These are phyloP conservation scores for Ophiorrhiza pumila DNA, from an alignment of 257 asterid species.

Conservation along the genomic window DNA sequence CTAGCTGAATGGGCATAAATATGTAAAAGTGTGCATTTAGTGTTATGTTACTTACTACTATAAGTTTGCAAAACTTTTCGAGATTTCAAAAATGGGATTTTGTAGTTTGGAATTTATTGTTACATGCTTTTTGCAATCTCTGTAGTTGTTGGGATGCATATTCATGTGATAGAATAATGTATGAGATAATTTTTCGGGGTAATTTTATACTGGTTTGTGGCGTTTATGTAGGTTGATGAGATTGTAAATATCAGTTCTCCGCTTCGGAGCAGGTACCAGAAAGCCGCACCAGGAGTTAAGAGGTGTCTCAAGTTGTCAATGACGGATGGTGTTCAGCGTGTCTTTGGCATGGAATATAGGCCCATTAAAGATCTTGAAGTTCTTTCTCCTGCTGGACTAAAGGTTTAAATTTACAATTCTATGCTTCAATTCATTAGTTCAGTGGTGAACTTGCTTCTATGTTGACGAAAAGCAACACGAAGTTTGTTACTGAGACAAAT, in stretches of 20 bases:
- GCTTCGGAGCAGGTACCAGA: conserved; percentile 77
- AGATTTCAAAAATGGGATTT: background rate
- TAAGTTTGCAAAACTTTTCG: background rate
- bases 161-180: background rate
- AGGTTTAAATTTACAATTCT: conserved; percentile 39
- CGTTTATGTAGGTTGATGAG: conserved; percentile 73
- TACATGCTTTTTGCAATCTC: background rate
- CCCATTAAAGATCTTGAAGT: conserved; percentile 74
- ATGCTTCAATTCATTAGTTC: background rate
- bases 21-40: too few species aligned
- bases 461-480: background rate
- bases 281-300: conserved; percentile 65
- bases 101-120: background rate
- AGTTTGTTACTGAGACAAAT: background rate
- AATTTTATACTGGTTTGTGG: background rate
- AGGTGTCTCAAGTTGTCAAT: conserved; percentile 91
- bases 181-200: background rate
- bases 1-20: background rate
- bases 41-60: background rate
- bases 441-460: conserved; percentile 2
- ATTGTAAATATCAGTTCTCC: conserved; percentile 79
- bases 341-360: conserved; percentile 96
- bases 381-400: conserved; percentile 74
- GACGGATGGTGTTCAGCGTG: conserved; percentile 93
- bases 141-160: background rate